phyloP scores from a whole-genome alignment of 257 asterid species.

The Craterostigma plantagineum region DNA sequence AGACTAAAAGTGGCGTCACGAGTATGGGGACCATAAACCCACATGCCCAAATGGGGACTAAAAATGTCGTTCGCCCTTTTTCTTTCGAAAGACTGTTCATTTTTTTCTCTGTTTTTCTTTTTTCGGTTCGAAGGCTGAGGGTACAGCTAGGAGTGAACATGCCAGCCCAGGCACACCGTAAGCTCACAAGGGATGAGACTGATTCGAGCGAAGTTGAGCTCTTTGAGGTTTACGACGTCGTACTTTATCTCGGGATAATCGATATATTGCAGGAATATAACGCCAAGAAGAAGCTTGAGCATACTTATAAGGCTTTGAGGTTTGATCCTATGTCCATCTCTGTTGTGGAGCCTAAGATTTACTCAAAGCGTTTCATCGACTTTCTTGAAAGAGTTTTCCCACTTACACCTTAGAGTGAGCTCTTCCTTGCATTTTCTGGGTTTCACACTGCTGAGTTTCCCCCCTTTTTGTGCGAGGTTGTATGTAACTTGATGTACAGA shows the following conservation, averaged over 20 bases:
- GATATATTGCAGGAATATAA: constrained; percentile 83
- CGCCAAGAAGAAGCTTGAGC: constrained; percentile 68
- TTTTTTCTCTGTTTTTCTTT: neutral
- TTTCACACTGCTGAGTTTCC: no score
- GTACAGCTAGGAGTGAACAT: constrained; percentile 94
- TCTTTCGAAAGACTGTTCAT: no score
- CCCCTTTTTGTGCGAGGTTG: no score
- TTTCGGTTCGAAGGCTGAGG: constrained; percentile 67
- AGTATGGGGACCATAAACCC: no score
- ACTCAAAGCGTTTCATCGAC: constrained; percentile 49
- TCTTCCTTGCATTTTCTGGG: neutral
- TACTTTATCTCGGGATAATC: constrained; percentile 77
- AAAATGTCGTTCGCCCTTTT: no score
- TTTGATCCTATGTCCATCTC: constrained; percentile 65
- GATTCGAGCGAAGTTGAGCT: constrained; percentile 55
- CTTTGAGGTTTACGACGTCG: constrained; percentile 80
- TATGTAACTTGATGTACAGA: no score
- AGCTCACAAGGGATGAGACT: constrained; percentile 29
- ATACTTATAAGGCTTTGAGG: constrained; percentile 42
- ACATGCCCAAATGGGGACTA: no score
- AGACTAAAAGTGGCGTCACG: no score
- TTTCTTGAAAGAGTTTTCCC: constrained; percentile 65
- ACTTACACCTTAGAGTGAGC: constrained; percentile 11
- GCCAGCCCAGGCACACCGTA: constrained; percentile 91
- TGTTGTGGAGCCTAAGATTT: constrained; percentile 48